Evolutionary conservation across 352 stramenopile species (phyloP).

Genomic region (Phytophthora citricola): DNA sequence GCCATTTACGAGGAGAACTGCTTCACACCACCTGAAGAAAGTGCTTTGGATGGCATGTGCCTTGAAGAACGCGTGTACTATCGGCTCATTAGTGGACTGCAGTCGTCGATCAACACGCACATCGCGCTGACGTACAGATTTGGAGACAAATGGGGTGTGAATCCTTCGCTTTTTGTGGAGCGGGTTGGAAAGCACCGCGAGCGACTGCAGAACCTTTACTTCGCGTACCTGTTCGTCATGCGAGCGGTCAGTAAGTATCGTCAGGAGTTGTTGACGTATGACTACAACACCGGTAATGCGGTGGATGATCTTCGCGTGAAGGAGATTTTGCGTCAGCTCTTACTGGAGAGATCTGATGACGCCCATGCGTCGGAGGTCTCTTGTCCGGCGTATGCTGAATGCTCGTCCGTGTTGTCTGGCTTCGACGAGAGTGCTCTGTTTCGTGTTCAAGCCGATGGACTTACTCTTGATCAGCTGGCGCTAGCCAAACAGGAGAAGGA

Average conservation of each 20-base stretch:
- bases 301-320: conserved; percentile 77
- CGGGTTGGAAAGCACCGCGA: conserved; percentile 94
- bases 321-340: conserved; percentile 73
- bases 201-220: conserved; percentile 98
- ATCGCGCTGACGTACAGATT: conserved; percentile 90
- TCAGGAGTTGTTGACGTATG: conserved; percentile 93
- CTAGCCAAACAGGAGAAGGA: conserved; percentile 71
- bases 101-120: conserved; percentile 96
- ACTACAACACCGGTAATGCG: conserved; percentile 95
- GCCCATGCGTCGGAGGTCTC: conserved; percentile 35
- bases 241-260: conserved; percentile 94
- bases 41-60: conserved; percentile 79
- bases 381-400: conserved; percentile 61
- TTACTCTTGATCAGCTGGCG: conserved; percentile 65
- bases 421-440: conserved; percentile 93
- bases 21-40: conserved; percentile 78
- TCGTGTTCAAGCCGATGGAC: conserved; percentile 58
- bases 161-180: conserved; percentile 83
- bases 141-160: conserved; percentile 71
- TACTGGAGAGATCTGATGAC: conserved; percentile 64
- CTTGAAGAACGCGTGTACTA: conserved; percentile 97
- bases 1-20: conserved; percentile 99
- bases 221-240: conserved; percentile 98
- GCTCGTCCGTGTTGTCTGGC: conserved; percentile 74
- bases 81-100: conserved; percentile 95